Evolutionary conservation across 768 basidiomycete genomes (phyloP).

Genomic region (Phlebiopsis flavidoalba): DNA sequence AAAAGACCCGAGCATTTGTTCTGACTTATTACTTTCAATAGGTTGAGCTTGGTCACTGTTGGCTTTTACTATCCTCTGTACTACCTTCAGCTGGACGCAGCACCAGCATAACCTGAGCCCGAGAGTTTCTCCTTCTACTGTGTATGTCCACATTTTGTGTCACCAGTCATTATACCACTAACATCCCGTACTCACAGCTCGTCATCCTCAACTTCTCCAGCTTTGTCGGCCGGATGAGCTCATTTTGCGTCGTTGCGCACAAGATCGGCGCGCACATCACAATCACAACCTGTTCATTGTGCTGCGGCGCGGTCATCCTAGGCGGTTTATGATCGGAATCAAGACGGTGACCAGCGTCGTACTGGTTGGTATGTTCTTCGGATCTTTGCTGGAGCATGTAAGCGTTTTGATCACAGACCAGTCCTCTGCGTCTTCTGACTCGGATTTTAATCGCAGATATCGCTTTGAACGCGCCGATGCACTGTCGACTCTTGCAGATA

Average conservation of each 20-base stretch:
- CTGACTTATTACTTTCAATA: not conserved
- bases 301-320: conserved; percentile 22
- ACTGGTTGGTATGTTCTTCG: conserved; percentile 31
- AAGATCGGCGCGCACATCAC: conserved; percentile 25
- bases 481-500: conserved; percentile 13
- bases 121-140: conserved; percentile 23
- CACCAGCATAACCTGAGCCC: conserved; percentile 9
- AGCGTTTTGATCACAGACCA: not conserved
- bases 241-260: conserved; percentile 26
- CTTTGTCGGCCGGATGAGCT: conserved; percentile 25
- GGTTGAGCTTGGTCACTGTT: conserved; percentile 14
- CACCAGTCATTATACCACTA: not conserved
- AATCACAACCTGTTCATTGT: conserved; percentile 19
- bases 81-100: conserved; percentile 23
- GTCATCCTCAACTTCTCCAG: conserved; percentile 27
- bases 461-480: conserved; percentile 24
- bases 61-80: conserved; percentile 25
- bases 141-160: conserved; percentile 9
- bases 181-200: conserved; percentile 7
- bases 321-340: conserved; percentile 27
- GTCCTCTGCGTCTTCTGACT: not conserved
- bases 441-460: conserved; percentile 22
- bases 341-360: conserved; percentile 22
- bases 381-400: conserved; percentile 30
- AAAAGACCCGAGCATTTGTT: not conserved